These are phyloP conservation scores for Exophiala aquamarina DNA, from an alignment of 2,329 filamentous ascomycete species.

Conservation along the genomic window DNA sequence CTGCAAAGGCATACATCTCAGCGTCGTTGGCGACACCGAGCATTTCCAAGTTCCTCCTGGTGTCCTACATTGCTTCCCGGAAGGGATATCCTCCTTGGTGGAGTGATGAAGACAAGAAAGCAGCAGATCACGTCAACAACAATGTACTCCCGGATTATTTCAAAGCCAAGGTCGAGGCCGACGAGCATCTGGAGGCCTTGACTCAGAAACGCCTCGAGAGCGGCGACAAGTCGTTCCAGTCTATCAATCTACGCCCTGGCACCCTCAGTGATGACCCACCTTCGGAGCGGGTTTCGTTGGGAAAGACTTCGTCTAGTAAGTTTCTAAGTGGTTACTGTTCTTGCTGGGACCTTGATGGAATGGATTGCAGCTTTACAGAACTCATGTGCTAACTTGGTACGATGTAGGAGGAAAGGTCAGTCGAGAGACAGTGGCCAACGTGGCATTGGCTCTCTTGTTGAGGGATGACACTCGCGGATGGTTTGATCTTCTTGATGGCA, in stretches of 20 bases:
- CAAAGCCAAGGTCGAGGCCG: constrained; percentile 56
- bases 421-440: constrained; percentile 53
- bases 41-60: constrained; percentile 55
- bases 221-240: constrained; percentile 42
- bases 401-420: constrained; percentile 41
- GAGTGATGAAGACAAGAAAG: constrained; percentile 47
- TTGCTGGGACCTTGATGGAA: not conserved
- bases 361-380: too few relatives aligned
- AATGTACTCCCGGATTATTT: constrained; percentile 52
- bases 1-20: constrained; percentile 55
- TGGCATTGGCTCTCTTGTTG: constrained; percentile 50
- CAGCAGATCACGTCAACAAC: constrained; percentile 47
- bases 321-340: constrained; percentile 15
- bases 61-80: constrained; percentile 55
- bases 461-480: constrained; percentile 51
- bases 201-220: constrained; percentile 33
- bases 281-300: constrained; percentile 48
- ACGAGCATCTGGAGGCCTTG: constrained; percentile 54
- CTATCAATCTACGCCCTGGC: constrained; percentile 54
- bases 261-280: constrained; percentile 48
- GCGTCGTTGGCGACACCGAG: constrained; percentile 46
- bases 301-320: constrained; percentile 42
- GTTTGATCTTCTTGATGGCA: constrained; percentile 54
- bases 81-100: constrained; percentile 52
- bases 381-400: not conserved